Evolutionary conservation across 148 eudicot genomes (phyloP).

Genomic region (Arctostaphylos glauca): DNA sequence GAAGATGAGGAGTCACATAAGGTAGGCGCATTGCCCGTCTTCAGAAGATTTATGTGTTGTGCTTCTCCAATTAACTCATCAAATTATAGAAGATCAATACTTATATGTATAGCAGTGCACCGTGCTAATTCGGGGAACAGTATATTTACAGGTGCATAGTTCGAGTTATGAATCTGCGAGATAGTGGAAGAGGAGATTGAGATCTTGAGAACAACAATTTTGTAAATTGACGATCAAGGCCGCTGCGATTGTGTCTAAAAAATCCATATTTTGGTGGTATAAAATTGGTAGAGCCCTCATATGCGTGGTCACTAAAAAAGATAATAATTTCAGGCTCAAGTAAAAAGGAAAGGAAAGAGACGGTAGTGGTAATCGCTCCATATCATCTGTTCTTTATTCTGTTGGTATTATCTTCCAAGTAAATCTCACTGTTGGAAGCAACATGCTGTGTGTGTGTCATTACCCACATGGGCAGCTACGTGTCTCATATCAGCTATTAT

Average conservation of each 20-base stretch:
- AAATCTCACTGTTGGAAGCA: background rate
- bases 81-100: background rate
- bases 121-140: background rate
- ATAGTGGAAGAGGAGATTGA: background rate
- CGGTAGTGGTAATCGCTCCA: background rate
- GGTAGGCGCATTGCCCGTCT: conserved; percentile 23
- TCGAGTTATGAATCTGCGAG: background rate
- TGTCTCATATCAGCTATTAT: background rate
- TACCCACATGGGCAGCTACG: background rate
- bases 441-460: background rate
- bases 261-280: background rate
- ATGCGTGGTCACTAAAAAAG: background rate
- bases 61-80: background rate
- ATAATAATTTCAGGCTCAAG: background rate
- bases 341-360: background rate
- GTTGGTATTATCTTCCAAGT: background rate
- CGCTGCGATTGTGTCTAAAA: background rate
- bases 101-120: background rate
- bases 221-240: background rate
- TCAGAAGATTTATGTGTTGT: background rate
- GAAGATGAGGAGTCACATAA: conserved; percentile 45
- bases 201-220: background rate
- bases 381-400: background rate
- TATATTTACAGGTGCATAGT: background rate
- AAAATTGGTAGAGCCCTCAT: background rate